These are phyloP conservation scores for Cymodocea nodosa DNA, from an alignment of 116 monocot species.

Conservation along the genomic window DNA sequence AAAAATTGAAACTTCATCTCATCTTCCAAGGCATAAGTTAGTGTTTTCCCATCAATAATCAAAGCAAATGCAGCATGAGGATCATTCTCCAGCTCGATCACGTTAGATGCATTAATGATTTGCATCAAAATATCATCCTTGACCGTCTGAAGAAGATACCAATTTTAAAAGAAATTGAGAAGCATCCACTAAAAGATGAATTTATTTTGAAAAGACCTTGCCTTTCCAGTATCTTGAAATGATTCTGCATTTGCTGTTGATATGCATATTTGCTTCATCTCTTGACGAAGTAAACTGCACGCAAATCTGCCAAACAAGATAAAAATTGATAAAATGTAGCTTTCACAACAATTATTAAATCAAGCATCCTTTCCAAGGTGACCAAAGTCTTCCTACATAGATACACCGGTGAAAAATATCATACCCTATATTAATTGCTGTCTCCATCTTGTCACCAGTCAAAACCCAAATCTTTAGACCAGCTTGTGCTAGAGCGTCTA, in stretches of 20 bases:
- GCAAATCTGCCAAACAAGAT: background rate
- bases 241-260: background rate
- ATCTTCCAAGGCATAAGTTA: slow-evolving; percentile 63
- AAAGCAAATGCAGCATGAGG: slow-evolving; percentile 70
- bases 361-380: too few species aligned
- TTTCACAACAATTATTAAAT: too few species aligned
- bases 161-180: background rate
- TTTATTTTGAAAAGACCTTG: background rate
- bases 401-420: background rate
- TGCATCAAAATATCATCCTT: slow-evolving; percentile 51
- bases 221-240: slow-evolving; percentile 27
- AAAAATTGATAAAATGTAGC: background rate
- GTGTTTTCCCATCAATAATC: slow-evolving; percentile 77
- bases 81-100: slow-evolving; percentile 45
- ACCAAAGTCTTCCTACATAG: too few species aligned
- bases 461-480: slow-evolving; percentile 72
- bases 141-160: slow-evolving; percentile 15
- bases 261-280: slow-evolving; percentile 5
- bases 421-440: slow-evolving; percentile 71
- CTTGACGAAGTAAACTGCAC: slow-evolving; percentile 13
- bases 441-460: slow-evolving; percentile 81
- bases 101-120: slow-evolving; percentile 51
- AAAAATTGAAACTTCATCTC: slow-evolving; percentile 59
- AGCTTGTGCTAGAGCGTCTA: slow-evolving; percentile 67
- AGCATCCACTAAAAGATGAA: slow-evolving; percentile 1